Evolutionary conservation across 495 filamentous ascomycete species (phyloP).

Genomic region (Sporormia fimetaria): DNA sequence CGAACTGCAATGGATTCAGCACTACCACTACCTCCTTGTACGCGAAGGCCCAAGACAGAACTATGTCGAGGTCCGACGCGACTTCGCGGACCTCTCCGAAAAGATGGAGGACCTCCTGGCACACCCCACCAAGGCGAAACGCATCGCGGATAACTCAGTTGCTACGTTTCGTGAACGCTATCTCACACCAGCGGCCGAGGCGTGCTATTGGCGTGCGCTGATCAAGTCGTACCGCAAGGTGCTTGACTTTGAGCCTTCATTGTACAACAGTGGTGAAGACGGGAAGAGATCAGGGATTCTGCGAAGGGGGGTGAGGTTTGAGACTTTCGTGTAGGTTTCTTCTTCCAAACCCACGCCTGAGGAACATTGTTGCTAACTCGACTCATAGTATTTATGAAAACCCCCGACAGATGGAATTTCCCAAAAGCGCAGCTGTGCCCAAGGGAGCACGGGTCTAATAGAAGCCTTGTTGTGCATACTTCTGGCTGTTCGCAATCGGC

Average conservation of each 20-base stretch:
- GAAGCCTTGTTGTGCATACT: too few relatives aligned
- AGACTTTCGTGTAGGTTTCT: constrained; percentile 17
- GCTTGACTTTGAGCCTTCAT: constrained; percentile 15
- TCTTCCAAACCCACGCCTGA: background rate
- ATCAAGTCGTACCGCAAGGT: constrained; percentile 36
- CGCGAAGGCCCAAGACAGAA: constrained; percentile 46
- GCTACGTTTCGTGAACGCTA: constrained; percentile 47
- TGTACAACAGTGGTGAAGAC: constrained; percentile 13
- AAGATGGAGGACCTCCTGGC: constrained; percentile 43
- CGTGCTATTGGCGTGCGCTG: constrained; percentile 39
- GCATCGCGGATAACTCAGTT: constrained; percentile 46
- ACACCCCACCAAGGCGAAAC: constrained; percentile 40
- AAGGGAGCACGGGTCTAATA: too few relatives aligned
- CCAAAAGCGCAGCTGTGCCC: too few relatives aligned
- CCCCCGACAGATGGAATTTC: background rate
- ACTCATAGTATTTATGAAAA: background rate
- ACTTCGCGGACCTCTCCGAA: constrained; percentile 44
- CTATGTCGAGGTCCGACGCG: constrained; percentile 44
- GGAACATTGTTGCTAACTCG: background rate
- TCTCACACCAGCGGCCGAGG: constrained; percentile 45
- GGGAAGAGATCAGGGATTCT: constrained; percentile 7
- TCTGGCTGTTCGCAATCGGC: too few relatives aligned
- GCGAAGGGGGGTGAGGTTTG: constrained; percentile 18
- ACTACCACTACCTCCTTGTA: constrained; percentile 35
- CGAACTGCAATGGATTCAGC: constrained; percentile 37